Percentiles rank a stretch among this genome's conserved stretches.
These are phyloP conservation scores for Penicillium flavigenum DNA, from an alignment of 495 filamentous ascomycete genomes.

Conservation along the genomic window DNA sequence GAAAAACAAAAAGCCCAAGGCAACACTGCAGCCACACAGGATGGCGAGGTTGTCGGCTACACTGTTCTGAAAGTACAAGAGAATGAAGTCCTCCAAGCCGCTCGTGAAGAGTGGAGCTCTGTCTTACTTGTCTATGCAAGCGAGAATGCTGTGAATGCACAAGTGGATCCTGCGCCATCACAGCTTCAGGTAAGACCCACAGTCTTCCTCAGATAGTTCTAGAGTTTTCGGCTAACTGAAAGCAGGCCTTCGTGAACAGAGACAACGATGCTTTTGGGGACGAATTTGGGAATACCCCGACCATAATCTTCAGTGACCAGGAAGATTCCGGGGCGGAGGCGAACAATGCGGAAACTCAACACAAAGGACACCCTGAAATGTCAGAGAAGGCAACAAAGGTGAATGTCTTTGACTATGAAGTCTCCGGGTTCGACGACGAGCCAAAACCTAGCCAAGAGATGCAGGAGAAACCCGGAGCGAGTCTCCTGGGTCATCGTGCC, in stretches of 20 bases:
- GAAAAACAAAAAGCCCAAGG: slow-evolving; percentile 26
- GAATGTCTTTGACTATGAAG: slow-evolving; percentile 47
- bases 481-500: slow-evolving; percentile 20
- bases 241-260: slow-evolving; percentile 45
- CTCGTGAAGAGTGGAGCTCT: slow-evolving; percentile 48
- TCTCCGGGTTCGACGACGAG: slow-evolving; percentile 38
- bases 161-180: slow-evolving; percentile 32
- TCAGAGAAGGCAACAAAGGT: slow-evolving; percentile 24
- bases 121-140: slow-evolving; percentile 55
- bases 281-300: slow-evolving; percentile 36
- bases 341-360: not conserved
- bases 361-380: slow-evolving; percentile 10
- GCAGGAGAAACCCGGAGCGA: slow-evolving; percentile 33
- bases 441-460: slow-evolving; percentile 36
- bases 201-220: not conserved
- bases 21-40: slow-evolving; percentile 19
- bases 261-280: slow-evolving; percentile 50
- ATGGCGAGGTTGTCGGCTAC: slow-evolving; percentile 45
- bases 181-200: slow-evolving; percentile 41
- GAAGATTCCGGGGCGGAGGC: not conserved
- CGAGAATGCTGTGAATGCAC: slow-evolving; percentile 39
- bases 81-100: slow-evolving; percentile 52
- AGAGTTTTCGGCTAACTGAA: slow-evolving; percentile 9
- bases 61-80: slow-evolving; percentile 49
- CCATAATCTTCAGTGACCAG: slow-evolving; percentile 7